These are phyloP conservation scores for Yamadazyma tumulicola DNA, from an alignment of 805 yeast species.

Conservation along the genomic window DNA sequence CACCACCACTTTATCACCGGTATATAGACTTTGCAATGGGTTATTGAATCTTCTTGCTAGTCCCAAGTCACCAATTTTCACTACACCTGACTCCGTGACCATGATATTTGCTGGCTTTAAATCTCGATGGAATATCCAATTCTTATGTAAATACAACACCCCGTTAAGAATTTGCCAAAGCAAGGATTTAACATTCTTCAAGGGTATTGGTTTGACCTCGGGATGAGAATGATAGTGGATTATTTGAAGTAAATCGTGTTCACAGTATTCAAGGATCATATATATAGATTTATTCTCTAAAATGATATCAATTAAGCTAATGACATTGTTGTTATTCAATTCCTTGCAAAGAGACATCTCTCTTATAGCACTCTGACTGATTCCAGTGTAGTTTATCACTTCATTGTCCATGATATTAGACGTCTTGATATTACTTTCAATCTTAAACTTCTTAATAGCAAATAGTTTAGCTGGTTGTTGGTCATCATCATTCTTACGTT, in stretches of 20 bases:
- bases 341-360: slow-evolving; percentile 96
- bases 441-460: slow-evolving; percentile 94
- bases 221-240: slow-evolving; percentile 94
- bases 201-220: slow-evolving; percentile 74
- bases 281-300: slow-evolving; percentile 86
- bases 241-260: slow-evolving; percentile 90
- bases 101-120: slow-evolving; percentile 96
- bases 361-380: slow-evolving; percentile 91
- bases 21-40: slow-evolving; percentile 78
- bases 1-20: slow-evolving; percentile 94
- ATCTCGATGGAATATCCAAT: slow-evolving; percentile 95
- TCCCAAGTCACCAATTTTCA: slow-evolving; percentile 94
- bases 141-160: slow-evolving; percentile 85
- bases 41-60: slow-evolving; percentile 84
- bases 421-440: slow-evolving; percentile 50
- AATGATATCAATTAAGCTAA: slow-evolving; percentile 75
- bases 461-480: slow-evolving; percentile 34
- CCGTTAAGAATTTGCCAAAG: slow-evolving; percentile 93
- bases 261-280: slow-evolving; percentile 95
- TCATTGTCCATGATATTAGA: slow-evolving; percentile 68
- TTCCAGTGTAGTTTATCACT: slow-evolving; percentile 84
- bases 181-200: slow-evolving; percentile 73
- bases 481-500: slow-evolving; percentile 16
- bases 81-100: slow-evolving; percentile 87
- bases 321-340: slow-evolving; percentile 72